Conservation (phyloP, 176 grass and related monocot genomes). For the Juncus effusus region DNA sequence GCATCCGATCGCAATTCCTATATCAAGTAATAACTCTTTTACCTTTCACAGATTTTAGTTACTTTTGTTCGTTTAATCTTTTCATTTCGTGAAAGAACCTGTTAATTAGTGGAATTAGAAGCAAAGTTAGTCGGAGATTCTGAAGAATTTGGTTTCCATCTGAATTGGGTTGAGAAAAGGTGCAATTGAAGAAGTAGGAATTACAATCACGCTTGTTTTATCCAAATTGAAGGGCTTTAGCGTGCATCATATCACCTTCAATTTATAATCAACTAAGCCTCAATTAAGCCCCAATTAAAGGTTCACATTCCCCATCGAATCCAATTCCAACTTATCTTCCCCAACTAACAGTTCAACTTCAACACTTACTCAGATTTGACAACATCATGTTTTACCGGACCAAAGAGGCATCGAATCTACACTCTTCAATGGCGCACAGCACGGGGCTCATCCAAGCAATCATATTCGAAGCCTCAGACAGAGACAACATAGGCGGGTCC, state of each 20-base stretch:
- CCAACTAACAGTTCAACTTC: no score
- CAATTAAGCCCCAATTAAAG: no score
- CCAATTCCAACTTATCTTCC: no score
- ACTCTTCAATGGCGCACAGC: conserved; percentile 75
- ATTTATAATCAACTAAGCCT: no score
- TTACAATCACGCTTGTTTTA: not conserved
- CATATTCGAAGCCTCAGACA: conserved; percentile 86
- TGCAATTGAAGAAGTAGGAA: conserved; percentile 3
- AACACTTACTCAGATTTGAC: conserved; percentile 44
- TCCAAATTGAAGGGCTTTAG: no score
- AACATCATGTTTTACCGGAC: conserved; percentile 89
- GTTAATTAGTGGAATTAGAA: conserved; percentile 12
- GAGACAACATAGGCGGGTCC: conserved; percentile 97
- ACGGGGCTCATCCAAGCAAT: conserved; percentile 88
- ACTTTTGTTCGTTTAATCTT: no score
- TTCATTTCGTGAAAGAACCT: no score
- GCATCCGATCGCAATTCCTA: conserved; percentile 36
- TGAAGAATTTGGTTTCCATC: not conserved
- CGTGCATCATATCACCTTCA: no score
- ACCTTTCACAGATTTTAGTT: not conserved
- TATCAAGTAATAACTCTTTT: conserved; percentile 31
- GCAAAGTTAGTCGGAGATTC: not conserved
- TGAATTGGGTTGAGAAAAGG: not conserved
- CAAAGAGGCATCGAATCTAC: conserved; percentile 54
- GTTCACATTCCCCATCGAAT: no score